phyloP scores from a whole-genome alignment of 2,329 filamentous ascomycete species.

The Claviceps capensis region DNA sequence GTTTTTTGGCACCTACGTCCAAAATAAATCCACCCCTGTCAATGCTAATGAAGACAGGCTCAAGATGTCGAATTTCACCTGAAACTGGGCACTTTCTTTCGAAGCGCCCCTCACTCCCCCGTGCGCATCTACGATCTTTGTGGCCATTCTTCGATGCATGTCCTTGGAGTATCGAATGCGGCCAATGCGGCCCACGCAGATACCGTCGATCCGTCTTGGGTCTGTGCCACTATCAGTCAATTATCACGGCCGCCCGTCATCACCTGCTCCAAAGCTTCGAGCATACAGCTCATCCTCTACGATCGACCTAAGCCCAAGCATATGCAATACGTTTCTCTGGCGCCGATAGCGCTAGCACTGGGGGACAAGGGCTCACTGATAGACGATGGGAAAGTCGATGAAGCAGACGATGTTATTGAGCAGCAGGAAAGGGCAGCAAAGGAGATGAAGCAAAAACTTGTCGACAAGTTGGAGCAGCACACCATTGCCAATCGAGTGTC shows the following conservation, averaged over 20 bases:
- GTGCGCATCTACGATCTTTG: conserved; percentile 73
- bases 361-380: conserved; percentile 49
- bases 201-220: conserved; percentile 51
- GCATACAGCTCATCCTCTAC: conserved; percentile 80
- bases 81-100: conserved; percentile 68
- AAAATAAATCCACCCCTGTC: not conserved
- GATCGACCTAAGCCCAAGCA: conserved; percentile 69
- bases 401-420: conserved; percentile 61
- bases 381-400: conserved; percentile 22
- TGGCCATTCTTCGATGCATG: conserved; percentile 68
- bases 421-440: conserved; percentile 44
- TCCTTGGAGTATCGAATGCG: conserved; percentile 71
- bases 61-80: conserved; percentile 80
- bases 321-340: conserved; percentile 94
- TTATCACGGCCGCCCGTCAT: conserved; percentile 52
- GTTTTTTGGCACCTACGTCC: conserved; percentile 14
- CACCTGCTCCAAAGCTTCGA: conserved; percentile 55
- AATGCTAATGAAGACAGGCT: conserved; percentile 30
- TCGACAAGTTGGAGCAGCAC: conserved; percentile 80
- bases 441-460: conserved; percentile 49
- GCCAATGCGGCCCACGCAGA: conserved; percentile 29
- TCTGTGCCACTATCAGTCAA: conserved; percentile 44
- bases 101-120: conserved; percentile 67
- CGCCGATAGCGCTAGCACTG: conserved; percentile 76
- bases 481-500: conserved; percentile 64